These are phyloP conservation scores for Hippophae rhamnoides DNA, from an alignment of 306 rosid genomes.

Conservation along the genomic window DNA sequence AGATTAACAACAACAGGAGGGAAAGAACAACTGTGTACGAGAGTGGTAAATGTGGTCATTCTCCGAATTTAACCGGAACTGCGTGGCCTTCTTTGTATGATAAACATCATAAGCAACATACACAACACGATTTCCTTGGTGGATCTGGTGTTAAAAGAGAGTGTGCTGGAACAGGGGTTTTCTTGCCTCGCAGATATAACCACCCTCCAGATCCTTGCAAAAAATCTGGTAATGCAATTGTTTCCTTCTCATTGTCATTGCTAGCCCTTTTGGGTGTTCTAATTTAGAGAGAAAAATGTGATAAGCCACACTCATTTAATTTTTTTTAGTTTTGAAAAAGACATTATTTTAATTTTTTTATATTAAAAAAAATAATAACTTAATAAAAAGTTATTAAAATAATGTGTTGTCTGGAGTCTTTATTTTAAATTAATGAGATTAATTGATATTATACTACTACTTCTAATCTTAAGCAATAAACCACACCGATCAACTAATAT, in stretches of 20 bases:
- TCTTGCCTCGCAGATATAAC: constrained; percentile 63
- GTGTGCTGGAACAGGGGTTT: constrained; percentile 74
- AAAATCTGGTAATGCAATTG: constrained; percentile 29
- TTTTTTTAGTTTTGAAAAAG: too few relatives aligned
- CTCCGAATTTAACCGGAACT: constrained; percentile 22
- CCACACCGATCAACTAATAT: neutral
- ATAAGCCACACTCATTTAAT: too few relatives aligned
- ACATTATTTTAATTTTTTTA: too few relatives aligned
- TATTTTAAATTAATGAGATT: too few relatives aligned
- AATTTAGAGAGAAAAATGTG: neutral
- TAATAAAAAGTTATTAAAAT: too few relatives aligned
- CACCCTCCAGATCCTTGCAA: constrained; percentile 39
- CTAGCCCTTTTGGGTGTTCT: neutral
- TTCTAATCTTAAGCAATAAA: too few relatives aligned
- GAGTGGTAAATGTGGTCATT: constrained; percentile 22
- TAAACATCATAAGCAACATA: constrained; percentile 13
- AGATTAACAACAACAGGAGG: constrained; percentile 21
- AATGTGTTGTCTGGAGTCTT: too few relatives aligned
- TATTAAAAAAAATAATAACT: too few relatives aligned
- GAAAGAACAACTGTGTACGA: constrained; percentile 23
- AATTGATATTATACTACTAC: too few relatives aligned
- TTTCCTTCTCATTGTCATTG: neutral
- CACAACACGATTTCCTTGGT: constrained; percentile 14
- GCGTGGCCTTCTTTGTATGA: constrained; percentile 41
- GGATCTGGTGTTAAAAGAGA: constrained; percentile 40